Evolutionary conservation across 2,329 filamentous ascomycete species (phyloP), one percentile per base, ranked within the genome.

Genomic region (Fusarium subtropicale): DNA sequence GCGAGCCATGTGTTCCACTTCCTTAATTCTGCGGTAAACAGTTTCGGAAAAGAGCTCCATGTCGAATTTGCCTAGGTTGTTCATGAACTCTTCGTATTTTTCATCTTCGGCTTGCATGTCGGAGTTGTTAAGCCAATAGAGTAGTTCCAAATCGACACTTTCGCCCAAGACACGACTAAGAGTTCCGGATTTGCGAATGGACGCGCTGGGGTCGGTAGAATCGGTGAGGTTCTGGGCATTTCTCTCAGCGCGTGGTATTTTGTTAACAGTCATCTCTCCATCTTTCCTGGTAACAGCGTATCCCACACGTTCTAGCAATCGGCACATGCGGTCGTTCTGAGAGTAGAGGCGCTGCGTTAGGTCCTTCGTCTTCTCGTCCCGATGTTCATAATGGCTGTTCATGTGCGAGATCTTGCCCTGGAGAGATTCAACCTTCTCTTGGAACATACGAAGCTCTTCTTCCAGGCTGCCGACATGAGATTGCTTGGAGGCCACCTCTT

Each of bases 1-100:
- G 60, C 94, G 92, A 20, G 94, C 94, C 63, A 96, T 91, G 72
- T 96, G 91, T 79, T 99, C 96, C 65, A 97, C 91, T 75, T 99
- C 96, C 74, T 95, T 97, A 74, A 97, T 89, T 16, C 96, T 91
- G 75, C 95, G 96, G 67, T 93, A 91, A 28, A 99, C 86, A 1
- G 92, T 90, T 61, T 98, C 95, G 47, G 90, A 88, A 74, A 97
- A 97, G 5, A 88, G 85, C 65, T 97, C 93, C 48, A 95, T 85
- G 75, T 97, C 92, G 75, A 99, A 96, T 30, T 87, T 87, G 20
- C 92, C 89, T 20, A 97, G 82, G 5, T 89, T 89, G 36, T 88
- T 84, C 68, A 97, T 84, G 75, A 93, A 97, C 2, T 89, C 86
- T 18, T 88, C 84, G 76, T 94, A 99, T 69, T 90, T 92, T 46